Conservation (phyloP, 164 flowering plant species). For the Magnolia changhungtana region DNA sequence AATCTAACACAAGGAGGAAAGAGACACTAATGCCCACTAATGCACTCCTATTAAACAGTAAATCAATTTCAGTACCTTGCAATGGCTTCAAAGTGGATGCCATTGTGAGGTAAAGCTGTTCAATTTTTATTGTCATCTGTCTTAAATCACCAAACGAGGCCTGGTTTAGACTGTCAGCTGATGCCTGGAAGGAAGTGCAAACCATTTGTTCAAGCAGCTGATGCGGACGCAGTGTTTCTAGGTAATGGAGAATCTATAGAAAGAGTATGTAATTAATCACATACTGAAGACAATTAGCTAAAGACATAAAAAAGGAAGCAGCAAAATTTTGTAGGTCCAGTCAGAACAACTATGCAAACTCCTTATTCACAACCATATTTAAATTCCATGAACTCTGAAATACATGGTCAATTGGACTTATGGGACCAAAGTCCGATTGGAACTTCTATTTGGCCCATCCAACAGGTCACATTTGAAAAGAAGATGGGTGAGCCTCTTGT, state of each 20-base stretch:
- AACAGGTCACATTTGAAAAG: too few species aligned
- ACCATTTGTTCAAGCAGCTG: conserved; percentile 94
- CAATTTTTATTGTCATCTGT: conserved; percentile 69
- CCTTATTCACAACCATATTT: too few species aligned
- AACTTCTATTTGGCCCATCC: too few species aligned
- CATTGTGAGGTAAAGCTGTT: conserved; percentile 69
- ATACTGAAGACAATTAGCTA: not conserved
- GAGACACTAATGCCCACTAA: not conserved
- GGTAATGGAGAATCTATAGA: conserved; percentile 79
- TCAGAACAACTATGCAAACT: too few species aligned
- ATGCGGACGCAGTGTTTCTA: conserved; percentile 81
- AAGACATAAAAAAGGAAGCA: not conserved
- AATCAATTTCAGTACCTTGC: conserved; percentile 43
- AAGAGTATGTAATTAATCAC: not conserved
- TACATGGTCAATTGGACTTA: too few species aligned
- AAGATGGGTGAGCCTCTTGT: too few species aligned
- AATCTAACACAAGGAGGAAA: too few species aligned
- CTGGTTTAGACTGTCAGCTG: conserved; percentile 71
- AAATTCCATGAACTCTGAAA: too few species aligned
- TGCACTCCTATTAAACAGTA: not conserved
- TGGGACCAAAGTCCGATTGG: too few species aligned
- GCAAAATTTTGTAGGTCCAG: not conserved
- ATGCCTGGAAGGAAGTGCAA: conserved; percentile 86
- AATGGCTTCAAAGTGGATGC: conserved; percentile 61
- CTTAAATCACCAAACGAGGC: conserved; percentile 65